Conservation (phyloP, 202 grass and related monocot species). For the Bolboschoenoplectus hybrid region DNA sequence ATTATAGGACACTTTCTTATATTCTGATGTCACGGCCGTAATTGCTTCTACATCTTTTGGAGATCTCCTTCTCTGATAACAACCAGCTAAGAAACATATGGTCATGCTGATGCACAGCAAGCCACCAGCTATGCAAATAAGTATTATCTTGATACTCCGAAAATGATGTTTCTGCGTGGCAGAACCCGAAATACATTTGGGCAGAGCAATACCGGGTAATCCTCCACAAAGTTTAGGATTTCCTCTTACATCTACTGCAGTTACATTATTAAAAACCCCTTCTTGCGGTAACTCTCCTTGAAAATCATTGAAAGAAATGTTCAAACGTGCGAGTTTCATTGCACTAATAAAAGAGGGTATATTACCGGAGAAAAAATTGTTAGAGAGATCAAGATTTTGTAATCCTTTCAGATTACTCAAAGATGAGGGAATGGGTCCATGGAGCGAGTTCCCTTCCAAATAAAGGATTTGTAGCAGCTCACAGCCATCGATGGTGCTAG, state of each 20-base stretch:
- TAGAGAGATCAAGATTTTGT: constrained; percentile 54
- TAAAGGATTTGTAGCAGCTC: constrained; percentile 38
- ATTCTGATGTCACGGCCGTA: neutral
- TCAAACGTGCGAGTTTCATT: constrained; percentile 36
- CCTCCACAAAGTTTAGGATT: constrained; percentile 50
- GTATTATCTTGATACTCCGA: neutral
- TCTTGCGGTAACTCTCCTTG: constrained; percentile 47
- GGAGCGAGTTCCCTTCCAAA: constrained; percentile 44
- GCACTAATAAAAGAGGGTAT: constrained; percentile 45
- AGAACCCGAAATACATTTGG: constrained; percentile 13
- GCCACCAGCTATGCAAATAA: constrained; percentile 9
- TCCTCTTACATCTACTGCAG: constrained; percentile 38
- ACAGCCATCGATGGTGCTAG: constrained; percentile 40
- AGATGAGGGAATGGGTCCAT: constrained; percentile 46
- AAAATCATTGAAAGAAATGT: constrained; percentile 57
- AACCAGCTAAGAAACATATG: constrained; percentile 8
- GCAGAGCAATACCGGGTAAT: constrained; percentile 35
- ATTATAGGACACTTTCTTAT: constrained; percentile 41
- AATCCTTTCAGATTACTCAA: constrained; percentile 46
- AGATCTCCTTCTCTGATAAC: constrained; percentile 18
- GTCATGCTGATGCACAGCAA: constrained; percentile 28
- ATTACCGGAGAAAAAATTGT: constrained; percentile 55
- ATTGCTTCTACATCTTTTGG: neutral
- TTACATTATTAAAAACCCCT: constrained; percentile 52
- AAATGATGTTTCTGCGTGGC: neutral